Percentiles rank a stretch among this genome's conserved stretches.
Conservation (phyloP, 1,284 basidiomycete species). For the Tetrapyrgos nigripes region DNA sequence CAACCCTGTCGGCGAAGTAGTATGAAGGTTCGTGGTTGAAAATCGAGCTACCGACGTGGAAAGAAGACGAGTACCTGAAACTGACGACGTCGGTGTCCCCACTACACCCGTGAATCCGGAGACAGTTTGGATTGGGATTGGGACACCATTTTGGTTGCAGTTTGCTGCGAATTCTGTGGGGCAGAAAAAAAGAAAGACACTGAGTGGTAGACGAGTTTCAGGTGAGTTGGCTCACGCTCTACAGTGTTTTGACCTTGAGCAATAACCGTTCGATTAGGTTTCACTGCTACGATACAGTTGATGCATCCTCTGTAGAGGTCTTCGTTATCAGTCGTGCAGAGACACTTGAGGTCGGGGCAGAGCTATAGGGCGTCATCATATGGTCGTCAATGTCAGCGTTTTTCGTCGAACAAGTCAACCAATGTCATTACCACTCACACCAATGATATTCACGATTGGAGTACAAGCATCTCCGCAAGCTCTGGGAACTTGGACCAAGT, state of each 20-base stretch:
- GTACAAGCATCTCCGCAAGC: slow-evolving; percentile 13
- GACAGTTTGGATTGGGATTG: slow-evolving; percentile 22
- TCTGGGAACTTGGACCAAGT: slow-evolving; percentile 8
- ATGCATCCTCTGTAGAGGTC: slow-evolving; percentile 21
- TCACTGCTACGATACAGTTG: slow-evolving; percentile 21
- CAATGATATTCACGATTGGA: slow-evolving; percentile 7
- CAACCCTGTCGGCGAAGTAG: background rate
- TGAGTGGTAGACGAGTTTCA: background rate
- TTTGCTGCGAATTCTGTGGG: slow-evolving; percentile 22
- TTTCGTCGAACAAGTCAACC: background rate
- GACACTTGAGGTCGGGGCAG: slow-evolving; percentile 22
- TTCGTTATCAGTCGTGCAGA: slow-evolving; percentile 20
- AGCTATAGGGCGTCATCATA: slow-evolving; percentile 15
- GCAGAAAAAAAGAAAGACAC: background rate
- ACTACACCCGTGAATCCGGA: slow-evolving; percentile 21
- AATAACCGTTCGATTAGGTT: slow-evolving; percentile 20
- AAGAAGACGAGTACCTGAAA: background rate
- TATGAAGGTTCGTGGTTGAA: background rate
- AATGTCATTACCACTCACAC: background rate
- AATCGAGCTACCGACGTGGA: background rate
- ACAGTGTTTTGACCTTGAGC: slow-evolving; percentile 24
- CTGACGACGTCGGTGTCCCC: background rate
- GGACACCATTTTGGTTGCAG: slow-evolving; percentile 20
- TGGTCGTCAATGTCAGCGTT: background rate
- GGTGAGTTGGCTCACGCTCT: slow-evolving; percentile 16